These are phyloP conservation scores for Lentinula aciculospora DNA, from an alignment of 768 basidiomycete species.

Conservation along the genomic window DNA sequence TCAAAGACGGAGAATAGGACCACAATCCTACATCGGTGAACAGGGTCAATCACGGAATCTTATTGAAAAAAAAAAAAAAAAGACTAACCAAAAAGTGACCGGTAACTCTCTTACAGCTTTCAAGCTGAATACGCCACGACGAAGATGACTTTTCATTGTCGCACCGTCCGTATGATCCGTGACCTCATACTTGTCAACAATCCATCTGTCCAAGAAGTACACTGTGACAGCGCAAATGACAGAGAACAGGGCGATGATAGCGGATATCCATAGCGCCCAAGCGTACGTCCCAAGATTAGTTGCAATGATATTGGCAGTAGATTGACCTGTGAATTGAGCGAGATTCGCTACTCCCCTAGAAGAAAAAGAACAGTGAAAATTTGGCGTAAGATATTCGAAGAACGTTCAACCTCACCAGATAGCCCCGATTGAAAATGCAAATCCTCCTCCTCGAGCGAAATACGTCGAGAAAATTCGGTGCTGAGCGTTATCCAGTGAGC, in stretches of 20 bases:
- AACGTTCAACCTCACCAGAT: constrained; percentile 29
- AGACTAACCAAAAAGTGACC: constrained; percentile 31
- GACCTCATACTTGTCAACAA: constrained; percentile 26
- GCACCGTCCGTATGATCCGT: constrained; percentile 30
- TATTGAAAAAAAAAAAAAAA: constrained; percentile 26
- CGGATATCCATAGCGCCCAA: constrained; percentile 37
- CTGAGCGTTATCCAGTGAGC: constrained; percentile 36
- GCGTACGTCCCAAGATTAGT: constrained; percentile 30
- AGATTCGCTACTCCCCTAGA: constrained; percentile 31
- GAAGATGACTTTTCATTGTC: constrained; percentile 18
- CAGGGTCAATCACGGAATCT: background rate
- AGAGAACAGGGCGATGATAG: constrained; percentile 31
- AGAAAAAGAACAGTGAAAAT: background rate
- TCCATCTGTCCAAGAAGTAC: constrained; percentile 30
- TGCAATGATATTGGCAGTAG: constrained; percentile 35
- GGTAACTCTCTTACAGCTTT: constrained; percentile 26
- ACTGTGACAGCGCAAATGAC: constrained; percentile 29
- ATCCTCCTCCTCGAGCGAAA: constrained; percentile 35
- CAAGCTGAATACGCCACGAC: constrained; percentile 23
- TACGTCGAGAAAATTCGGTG: constrained; percentile 39
- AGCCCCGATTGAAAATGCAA: constrained; percentile 30
- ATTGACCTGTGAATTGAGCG: constrained; percentile 34
- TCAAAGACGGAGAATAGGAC: constrained; percentile 23
- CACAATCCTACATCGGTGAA: background rate
- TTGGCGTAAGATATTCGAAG: background rate